Evolutionary conservation across 2,329 filamentous ascomycete genomes (phyloP).

Genomic region (Colletotrichum sidae): DNA sequence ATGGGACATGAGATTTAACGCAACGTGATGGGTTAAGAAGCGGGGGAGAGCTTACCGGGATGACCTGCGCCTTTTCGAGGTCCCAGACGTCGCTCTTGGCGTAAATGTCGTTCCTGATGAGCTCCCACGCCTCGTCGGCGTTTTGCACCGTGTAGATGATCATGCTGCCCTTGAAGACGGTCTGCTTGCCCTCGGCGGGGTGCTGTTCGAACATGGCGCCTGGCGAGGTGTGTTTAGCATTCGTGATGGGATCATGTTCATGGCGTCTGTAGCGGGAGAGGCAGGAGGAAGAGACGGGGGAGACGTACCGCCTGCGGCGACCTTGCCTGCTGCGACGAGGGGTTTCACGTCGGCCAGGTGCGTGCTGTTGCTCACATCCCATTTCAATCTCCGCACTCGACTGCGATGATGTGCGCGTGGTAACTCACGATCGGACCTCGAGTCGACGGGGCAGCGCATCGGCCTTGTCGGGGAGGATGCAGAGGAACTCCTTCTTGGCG

Average conservation of each 20-base stretch:
- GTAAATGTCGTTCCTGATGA: conserved; percentile 40
- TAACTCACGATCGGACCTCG: conserved; percentile 29
- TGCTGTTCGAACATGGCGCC: conserved; percentile 34
- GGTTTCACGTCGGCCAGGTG: conserved; percentile 36
- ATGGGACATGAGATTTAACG: not conserved
- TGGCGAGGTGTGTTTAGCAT: not conserved
- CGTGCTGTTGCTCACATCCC: not conserved
- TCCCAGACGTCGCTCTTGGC: conserved; percentile 41
- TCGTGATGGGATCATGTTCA: not conserved
- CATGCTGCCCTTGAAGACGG: conserved; percentile 29
- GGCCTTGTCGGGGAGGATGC: conserved; percentile 36
- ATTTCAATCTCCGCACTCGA: not conserved
- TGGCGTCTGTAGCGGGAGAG: rapidly evolving
- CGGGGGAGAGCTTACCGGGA: conserved; percentile 34
- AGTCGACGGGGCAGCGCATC: conserved; percentile 28
- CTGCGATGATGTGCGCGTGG: too few relatives aligned
- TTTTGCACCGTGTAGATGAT: conserved; percentile 25
- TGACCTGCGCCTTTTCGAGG: conserved; percentile 40
- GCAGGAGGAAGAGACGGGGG: too few relatives aligned
- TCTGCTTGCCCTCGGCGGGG: conserved; percentile 17
- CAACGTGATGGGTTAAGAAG: too few relatives aligned
- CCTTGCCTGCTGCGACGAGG: conserved; percentile 36
- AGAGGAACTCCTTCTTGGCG: conserved; percentile 31
- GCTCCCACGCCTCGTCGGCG: conserved; percentile 37
- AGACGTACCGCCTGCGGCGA: conserved; percentile 35